Conservation (phyloP, 176 grass and related monocot species). For the Eleusine coracana region DNA sequence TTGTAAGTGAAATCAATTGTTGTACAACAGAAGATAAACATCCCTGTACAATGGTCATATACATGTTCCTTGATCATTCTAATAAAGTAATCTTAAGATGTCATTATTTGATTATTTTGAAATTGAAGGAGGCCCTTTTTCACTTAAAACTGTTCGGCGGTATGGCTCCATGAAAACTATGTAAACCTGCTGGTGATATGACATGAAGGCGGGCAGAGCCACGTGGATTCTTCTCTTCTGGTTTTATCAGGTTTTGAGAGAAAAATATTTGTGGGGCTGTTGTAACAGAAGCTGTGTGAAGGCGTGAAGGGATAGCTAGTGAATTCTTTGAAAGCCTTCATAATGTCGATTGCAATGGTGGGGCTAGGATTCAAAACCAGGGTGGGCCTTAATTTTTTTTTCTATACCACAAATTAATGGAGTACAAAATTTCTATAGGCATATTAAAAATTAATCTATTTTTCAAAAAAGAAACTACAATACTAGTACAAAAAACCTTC, state of each 20-base stretch:
- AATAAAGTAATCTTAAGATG: conserved; percentile 17
- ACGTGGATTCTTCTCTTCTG: background rate
- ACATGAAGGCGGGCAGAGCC: background rate
- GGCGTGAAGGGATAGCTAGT: too few species aligned
- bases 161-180: background rate
- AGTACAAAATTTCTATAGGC: too few species aligned
- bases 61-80: conserved; percentile 29
- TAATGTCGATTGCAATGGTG: too few species aligned
- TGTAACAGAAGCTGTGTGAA: too few species aligned
- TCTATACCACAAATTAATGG: too few species aligned
- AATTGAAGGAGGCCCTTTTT: background rate
- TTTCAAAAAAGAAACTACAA: too few species aligned
- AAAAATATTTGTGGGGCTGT: too few species aligned
- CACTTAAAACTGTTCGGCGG: background rate
- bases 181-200: background rate
- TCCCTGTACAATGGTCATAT: conserved; percentile 34
- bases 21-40: conserved; percentile 42
- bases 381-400: too few species aligned
- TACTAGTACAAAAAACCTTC: too few species aligned
- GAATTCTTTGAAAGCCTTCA: too few species aligned
- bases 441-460: too few species aligned
- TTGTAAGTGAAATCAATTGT: conserved; percentile 28
- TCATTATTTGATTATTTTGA: conserved; percentile 28
- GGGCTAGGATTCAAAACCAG: too few species aligned
- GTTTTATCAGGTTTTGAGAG: background rate